A percentile compares a stretch with the other conserved stretches of the same genome.
phyloP scores from a whole-genome alignment of 2,329 filamentous ascomycete species.

The Xylariaceae sp. region DNA sequence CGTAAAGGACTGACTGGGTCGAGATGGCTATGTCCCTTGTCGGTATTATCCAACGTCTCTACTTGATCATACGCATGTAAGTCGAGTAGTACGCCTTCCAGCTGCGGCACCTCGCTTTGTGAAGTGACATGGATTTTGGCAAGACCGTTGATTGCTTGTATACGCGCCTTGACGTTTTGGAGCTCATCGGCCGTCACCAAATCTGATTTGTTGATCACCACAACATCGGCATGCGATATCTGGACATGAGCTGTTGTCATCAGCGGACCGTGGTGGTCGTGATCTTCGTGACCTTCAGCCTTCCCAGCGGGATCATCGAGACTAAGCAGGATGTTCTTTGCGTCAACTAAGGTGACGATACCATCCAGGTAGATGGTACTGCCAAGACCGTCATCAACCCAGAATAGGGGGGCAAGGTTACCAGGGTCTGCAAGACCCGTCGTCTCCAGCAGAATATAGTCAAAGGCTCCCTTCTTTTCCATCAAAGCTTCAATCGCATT shows the following conservation, averaged over 20 bases:
- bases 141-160: constrained; percentile 82
- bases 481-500: constrained; percentile 94
- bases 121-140: constrained; percentile 80
- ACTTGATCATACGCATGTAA: constrained; percentile 90
- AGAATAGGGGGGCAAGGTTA: constrained; percentile 93
- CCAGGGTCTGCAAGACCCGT: constrained; percentile 93
- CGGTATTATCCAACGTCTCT: constrained; percentile 63
- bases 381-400: constrained; percentile 93
- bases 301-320: constrained; percentile 68
- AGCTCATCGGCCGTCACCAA: constrained; percentile 70
- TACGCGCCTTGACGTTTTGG: constrained; percentile 62
- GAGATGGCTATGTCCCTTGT: constrained; percentile 83
- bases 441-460: constrained; percentile 96
- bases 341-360: constrained; percentile 92
- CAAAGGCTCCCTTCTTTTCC: constrained; percentile 88
- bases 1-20: constrained; percentile 62
- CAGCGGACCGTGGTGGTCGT: constrained; percentile 56
- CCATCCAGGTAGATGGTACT: constrained; percentile 96
- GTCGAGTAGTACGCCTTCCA: constrained; percentile 85
- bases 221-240: constrained; percentile 92
- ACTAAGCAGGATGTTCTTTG: constrained; percentile 81
- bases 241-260: constrained; percentile 94
- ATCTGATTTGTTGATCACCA: constrained; percentile 92
- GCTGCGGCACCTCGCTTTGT: constrained; percentile 71
- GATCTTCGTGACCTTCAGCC: constrained; percentile 48